These are phyloP conservation scores for Boletus vinaceobasis DNA, from an alignment of 768 basidiomycete genomes.

Conservation along the genomic window DNA sequence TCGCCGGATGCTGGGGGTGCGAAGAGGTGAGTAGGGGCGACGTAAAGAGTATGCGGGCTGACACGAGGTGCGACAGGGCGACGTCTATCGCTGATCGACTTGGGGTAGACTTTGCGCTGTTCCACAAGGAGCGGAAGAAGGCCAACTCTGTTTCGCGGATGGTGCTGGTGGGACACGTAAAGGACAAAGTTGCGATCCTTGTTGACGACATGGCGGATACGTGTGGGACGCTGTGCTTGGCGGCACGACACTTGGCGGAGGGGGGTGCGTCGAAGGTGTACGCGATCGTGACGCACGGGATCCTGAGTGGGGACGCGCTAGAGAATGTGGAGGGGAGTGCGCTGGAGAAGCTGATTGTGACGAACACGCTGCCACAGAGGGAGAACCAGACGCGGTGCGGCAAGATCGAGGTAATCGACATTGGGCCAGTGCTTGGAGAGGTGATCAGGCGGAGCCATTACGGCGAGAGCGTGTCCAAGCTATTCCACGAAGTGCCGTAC, in stretches of 20 bases:
- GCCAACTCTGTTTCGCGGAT: slow-evolving; percentile 93
- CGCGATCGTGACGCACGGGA: slow-evolving; percentile 96
- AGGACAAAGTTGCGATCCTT: slow-evolving; percentile 88
- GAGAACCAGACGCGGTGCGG: slow-evolving; percentile 66
- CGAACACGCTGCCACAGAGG: slow-evolving; percentile 93
- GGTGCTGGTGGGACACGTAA: slow-evolving; percentile 93
- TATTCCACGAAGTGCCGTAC: slow-evolving; percentile 89
- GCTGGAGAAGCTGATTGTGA: slow-evolving; percentile 93
- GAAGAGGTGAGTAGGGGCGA: slow-evolving; percentile 63
- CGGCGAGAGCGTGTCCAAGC: slow-evolving; percentile 88
- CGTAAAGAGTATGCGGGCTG: slow-evolving; percentile 5
- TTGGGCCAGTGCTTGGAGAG: slow-evolving; percentile 93
- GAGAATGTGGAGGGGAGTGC: slow-evolving; percentile 65
- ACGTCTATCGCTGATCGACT: slow-evolving; percentile 96
- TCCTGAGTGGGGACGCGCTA: slow-evolving; percentile 87
- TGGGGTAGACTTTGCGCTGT: slow-evolving; percentile 95
- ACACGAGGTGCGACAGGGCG: slow-evolving; percentile 53
- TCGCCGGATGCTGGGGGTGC: slow-evolving; percentile 98
- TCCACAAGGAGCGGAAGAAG: slow-evolving; percentile 99
- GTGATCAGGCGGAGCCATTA: slow-evolving; percentile 95
- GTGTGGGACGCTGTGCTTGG: slow-evolving; percentile 90
- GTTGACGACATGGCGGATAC: slow-evolving; percentile 99
- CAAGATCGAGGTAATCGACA: slow-evolving; percentile 92
- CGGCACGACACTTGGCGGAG: slow-evolving; percentile 83
- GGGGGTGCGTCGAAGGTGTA: slow-evolving; percentile 84